phyloP scores from a whole-genome alignment of 73 alveolate species.

The Breviolum minutum region DNA sequence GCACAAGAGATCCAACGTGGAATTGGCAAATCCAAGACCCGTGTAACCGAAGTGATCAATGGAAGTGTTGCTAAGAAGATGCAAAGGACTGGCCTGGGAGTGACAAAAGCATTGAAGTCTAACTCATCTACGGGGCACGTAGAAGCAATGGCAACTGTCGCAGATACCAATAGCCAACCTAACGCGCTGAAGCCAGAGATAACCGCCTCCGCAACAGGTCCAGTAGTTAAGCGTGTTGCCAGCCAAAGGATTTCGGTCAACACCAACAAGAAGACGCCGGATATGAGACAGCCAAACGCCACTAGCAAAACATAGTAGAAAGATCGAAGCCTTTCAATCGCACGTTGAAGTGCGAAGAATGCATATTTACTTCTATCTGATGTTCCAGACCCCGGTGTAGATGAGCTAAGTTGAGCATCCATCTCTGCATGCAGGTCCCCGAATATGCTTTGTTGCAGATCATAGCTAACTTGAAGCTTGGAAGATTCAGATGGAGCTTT shows the following conservation, averaged over 20 bases:
- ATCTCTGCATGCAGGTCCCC: neutral
- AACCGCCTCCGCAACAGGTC: slow-evolving; percentile 8
- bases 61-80: slow-evolving; percentile 33
- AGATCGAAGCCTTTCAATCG: slow-evolving; percentile 44
- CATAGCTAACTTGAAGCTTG: neutral
- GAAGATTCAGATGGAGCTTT: no score
- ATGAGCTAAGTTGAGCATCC: neutral
- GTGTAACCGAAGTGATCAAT: neutral
- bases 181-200: slow-evolving; percentile 34
- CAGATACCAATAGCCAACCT: slow-evolving; percentile 47
- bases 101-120: slow-evolving; percentile 40
- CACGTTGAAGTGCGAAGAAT: slow-evolving; percentile 34
- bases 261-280: slow-evolving; percentile 14
- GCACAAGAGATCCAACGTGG: slow-evolving; percentile 1
- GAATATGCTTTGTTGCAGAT: neutral
- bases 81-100: slow-evolving; percentile 33
- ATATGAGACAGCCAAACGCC: slow-evolving; percentile 11
- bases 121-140: slow-evolving; percentile 63
- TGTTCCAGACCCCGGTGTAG: slow-evolving; percentile 50
- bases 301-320: slow-evolving; percentile 34
- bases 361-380: slow-evolving; percentile 26
- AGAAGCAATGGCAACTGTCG: slow-evolving; percentile 47
- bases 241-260: slow-evolving; percentile 31
- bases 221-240: neutral
- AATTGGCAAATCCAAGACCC: slow-evolving; percentile 40